A percentile compares a stretch with the other conserved stretches of the same genome.
Evolutionary conservation across 2,329 filamentous ascomycete genomes (phyloP).

Genomic region (Allantophomopsis cytisporea): DNA sequence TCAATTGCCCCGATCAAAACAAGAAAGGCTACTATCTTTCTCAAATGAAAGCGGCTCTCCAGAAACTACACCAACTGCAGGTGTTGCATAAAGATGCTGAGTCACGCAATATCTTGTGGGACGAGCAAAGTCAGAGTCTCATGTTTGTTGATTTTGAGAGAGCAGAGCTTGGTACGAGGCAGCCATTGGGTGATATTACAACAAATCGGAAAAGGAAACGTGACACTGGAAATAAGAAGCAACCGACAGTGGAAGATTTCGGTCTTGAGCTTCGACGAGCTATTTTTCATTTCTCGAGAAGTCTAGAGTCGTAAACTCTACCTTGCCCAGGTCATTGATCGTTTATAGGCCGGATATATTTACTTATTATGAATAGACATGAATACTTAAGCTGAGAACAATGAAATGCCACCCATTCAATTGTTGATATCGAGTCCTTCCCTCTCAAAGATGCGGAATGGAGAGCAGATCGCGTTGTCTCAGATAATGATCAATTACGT

Average conservation of each 20-base stretch:
- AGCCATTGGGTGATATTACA: not conserved
- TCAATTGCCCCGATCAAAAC: not conserved
- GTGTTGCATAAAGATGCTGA: constrained; percentile 1
- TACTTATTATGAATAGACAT: too few species aligned
- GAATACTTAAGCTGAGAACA: too few species aligned
- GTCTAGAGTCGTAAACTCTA: too few species aligned
- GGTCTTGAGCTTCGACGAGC: not conserved
- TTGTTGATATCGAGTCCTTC: too few species aligned
- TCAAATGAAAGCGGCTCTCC: not conserved
- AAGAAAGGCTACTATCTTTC: not conserved
- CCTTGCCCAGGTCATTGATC: too few species aligned
- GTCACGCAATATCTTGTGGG: constrained; percentile 1
- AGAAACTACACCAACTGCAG: not conserved
- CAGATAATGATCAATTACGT: too few species aligned
- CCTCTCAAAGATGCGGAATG: too few species aligned
- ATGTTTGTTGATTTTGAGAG: constrained; percentile 3
- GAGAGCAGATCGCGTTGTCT: too few species aligned
- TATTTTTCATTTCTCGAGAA: too few species aligned
- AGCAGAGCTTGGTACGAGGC: not conserved
- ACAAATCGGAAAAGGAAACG: not conserved
- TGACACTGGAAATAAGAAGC: not conserved
- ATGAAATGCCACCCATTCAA: too few species aligned
- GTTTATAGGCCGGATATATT: too few species aligned
- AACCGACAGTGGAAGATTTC: not conserved
- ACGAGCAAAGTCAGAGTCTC: not conserved